phyloP scores from a whole-genome alignment of 1,284 basidiomycete genomes.

The Singerocomus rubriflavus region DNA sequence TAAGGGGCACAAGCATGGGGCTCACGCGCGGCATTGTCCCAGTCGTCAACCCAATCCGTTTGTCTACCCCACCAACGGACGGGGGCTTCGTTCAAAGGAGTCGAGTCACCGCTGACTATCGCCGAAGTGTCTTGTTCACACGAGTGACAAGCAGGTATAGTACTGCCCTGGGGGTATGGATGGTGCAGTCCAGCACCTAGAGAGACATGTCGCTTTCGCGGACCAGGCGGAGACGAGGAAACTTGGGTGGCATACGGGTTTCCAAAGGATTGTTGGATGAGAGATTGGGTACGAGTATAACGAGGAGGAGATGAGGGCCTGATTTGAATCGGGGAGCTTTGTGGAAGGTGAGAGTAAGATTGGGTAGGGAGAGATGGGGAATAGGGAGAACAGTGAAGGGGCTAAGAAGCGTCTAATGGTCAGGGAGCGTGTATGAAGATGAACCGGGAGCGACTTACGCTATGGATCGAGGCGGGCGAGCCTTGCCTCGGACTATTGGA shows the following conservation, averaged over 20 bases:
- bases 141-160: neutral
- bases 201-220: conserved; percentile 9
- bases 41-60: conserved; percentile 21
- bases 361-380: conserved; percentile 5
- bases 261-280: conserved; percentile 19
- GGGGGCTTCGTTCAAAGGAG: conserved; percentile 21
- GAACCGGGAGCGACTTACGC: conserved; percentile 8
- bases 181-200: conserved; percentile 6
- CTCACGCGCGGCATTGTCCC: conserved; percentile 8
- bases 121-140: neutral
- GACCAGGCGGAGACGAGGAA: conserved; percentile 1
- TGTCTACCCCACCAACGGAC: conserved; percentile 23
- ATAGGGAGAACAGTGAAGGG: conserved; percentile 1
- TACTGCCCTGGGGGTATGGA: neutral
- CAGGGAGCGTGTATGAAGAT: neutral
- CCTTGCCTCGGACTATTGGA: conserved; percentile 1
- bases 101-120: conserved; percentile 2
- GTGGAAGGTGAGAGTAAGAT: conserved; percentile 7
- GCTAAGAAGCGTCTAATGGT: conserved; percentile 11
- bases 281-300: conserved; percentile 17
- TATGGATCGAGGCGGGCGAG: conserved; percentile 12
- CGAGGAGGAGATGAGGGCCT: conserved; percentile 8
- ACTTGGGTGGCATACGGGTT: neutral
- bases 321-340: conserved; percentile 7
- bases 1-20: neutral